These are phyloP conservation scores for Hypoxylon sp. DNA, from an alignment of 2,329 filamentous ascomycete species.

Conservation along the genomic window DNA sequence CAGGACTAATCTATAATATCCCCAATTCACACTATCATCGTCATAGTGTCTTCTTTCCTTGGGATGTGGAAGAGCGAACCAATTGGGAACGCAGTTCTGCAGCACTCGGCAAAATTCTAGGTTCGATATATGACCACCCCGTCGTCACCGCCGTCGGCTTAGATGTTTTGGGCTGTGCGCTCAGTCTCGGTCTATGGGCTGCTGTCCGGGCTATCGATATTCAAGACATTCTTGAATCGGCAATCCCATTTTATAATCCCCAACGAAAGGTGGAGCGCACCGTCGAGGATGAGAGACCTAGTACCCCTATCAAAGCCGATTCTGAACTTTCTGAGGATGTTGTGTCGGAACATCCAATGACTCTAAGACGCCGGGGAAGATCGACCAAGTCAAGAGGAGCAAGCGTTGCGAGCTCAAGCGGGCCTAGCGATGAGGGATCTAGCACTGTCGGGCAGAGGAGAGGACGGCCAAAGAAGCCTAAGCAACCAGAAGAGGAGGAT, in stretches of 20 bases:
- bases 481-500: slow-evolving; percentile 51
- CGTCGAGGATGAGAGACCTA: slow-evolving; percentile 27
- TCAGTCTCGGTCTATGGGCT: slow-evolving; percentile 71
- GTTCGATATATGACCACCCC: slow-evolving; percentile 69
- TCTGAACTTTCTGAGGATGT: slow-evolving; percentile 34
- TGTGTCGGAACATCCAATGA: slow-evolving; percentile 42
- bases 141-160: slow-evolving; percentile 69
- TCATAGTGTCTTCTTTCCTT: slow-evolving; percentile 63
- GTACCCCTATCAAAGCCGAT: slow-evolving; percentile 35
- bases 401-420: slow-evolving; percentile 48
- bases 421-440: slow-evolving; percentile 37
- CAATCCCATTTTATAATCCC: slow-evolving; percentile 53
- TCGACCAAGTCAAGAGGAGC: slow-evolving; percentile 39
- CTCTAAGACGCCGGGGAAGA: slow-evolving; percentile 45
- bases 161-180: slow-evolving; percentile 70
- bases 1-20: slow-evolving; percentile 62
- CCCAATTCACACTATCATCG: slow-evolving; percentile 65
- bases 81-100: slow-evolving; percentile 63
- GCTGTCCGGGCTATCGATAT: slow-evolving; percentile 67
- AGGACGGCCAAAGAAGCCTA: slow-evolving; percentile 47
- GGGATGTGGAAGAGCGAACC: slow-evolving; percentile 62
- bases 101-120: slow-evolving; percentile 63
- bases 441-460: slow-evolving; percentile 35
- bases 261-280: slow-evolving; percentile 9
- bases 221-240: slow-evolving; percentile 62